A percentile compares a stretch with the other conserved stretches of the same genome.
These are phyloP conservation scores for Picochlorum sp. DNA, from an alignment of 139 green algal genomes.

Conservation along the genomic window DNA sequence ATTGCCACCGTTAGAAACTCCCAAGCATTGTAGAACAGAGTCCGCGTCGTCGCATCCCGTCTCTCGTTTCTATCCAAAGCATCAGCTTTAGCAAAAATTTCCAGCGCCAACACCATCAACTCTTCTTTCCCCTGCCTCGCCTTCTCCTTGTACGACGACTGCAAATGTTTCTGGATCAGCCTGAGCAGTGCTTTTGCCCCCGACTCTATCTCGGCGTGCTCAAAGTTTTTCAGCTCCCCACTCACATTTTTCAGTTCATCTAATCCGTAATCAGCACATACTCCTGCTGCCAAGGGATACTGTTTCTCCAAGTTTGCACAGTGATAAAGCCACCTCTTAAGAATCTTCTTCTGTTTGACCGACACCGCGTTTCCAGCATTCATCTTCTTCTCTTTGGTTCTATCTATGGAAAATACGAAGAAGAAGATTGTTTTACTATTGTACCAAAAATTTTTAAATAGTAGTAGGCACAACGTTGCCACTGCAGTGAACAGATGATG, in stretches of 20 bases:
- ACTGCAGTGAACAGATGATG: too few species aligned
- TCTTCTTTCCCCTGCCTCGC: neutral
- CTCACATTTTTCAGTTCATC: too few species aligned
- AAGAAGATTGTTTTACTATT: too few species aligned
- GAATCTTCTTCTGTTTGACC: neutral
- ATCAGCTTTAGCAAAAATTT: conserved; percentile 1
- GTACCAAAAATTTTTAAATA: too few species aligned
- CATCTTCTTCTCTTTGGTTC: too few species aligned
- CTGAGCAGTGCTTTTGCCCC: neutral
- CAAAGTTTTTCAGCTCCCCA: too few species aligned
- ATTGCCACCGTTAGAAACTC: neutral
- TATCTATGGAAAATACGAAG: too few species aligned
- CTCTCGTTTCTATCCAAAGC: neutral
- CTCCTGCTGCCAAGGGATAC: neutral
- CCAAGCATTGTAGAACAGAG: neutral
- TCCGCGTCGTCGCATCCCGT: neutral
- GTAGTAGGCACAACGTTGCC: too few species aligned
- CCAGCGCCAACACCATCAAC: neutral
- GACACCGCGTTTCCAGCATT: too few species aligned
- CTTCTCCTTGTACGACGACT: neutral
- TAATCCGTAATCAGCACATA: neutral
- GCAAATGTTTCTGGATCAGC: neutral
- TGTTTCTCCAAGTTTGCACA: neutral
- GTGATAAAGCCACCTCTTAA: neutral
- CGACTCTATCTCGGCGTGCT: too few species aligned